phyloP scores from a whole-genome alignment of 805 yeast genomes.

The Pichia kluyveri region DNA sequence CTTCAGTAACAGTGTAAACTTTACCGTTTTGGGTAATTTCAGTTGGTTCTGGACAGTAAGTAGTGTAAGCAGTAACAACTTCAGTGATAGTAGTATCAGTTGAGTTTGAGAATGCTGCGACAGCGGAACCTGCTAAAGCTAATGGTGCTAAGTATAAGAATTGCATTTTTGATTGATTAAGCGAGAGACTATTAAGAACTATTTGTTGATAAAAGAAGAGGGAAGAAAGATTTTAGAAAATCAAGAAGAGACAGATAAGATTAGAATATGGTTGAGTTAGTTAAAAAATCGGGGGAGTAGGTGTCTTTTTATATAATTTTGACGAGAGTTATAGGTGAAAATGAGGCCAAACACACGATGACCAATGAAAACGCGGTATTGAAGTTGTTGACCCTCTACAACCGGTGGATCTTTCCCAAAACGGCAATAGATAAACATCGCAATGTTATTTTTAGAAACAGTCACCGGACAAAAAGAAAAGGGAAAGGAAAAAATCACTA shows the following conservation, averaged over 20 bases:
- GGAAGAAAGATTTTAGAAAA: not conserved
- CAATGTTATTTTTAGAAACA: too few relatives aligned
- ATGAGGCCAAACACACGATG: not conserved
- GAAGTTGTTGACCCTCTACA: too few relatives aligned
- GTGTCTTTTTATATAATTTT: not conserved
- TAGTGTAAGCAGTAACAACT: slow-evolving; percentile 64
- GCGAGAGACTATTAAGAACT: slow-evolving; percentile 23
- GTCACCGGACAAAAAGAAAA: too few relatives aligned
- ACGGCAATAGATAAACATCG: too few relatives aligned
- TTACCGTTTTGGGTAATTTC: slow-evolving; percentile 51
- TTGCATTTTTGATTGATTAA: slow-evolving; percentile 25
- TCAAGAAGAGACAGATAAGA: not conserved
- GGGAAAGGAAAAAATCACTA: too few relatives aligned
- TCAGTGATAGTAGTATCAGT: slow-evolving; percentile 44
- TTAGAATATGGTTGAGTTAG: not conserved
- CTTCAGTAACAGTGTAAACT: slow-evolving; percentile 67
- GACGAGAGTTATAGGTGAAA: too few relatives aligned
- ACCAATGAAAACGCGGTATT: not conserved
- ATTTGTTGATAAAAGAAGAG: slow-evolving; percentile 7
- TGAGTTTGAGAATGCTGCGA: slow-evolving; percentile 36
- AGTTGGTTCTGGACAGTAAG: slow-evolving; percentile 79
- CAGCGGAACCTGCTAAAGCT: slow-evolving; percentile 31
- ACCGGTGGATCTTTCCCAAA: too few relatives aligned
- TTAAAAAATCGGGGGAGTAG: not conserved
- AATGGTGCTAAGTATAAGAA: slow-evolving; percentile 26